Evolutionary conservation across 23 red algal genomes (phyloP), one percentile per base, ranked within the genome.

Genomic region (Chondrus crispus): DNA sequence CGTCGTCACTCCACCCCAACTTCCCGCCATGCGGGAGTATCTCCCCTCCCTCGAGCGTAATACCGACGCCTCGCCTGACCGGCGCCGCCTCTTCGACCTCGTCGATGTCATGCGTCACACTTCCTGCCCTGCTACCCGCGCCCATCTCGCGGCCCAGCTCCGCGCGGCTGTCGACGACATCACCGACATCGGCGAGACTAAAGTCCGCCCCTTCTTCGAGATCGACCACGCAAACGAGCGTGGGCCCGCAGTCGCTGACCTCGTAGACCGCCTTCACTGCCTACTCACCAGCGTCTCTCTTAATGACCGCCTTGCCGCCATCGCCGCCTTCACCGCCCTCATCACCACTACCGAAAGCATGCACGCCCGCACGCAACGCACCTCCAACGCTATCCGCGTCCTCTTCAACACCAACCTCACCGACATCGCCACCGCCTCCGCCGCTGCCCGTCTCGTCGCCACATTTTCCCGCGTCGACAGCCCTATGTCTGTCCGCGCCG

Each of bases 321-420:
- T 98, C 29, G 89, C 91, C 4, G 94, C 90, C 30, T 84, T 98
- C 16, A 71, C 82, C 46, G 96, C 81, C 20, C 63, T 98, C 3
- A 70, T 98, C 30, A 88, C 91, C 26, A 72, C 81, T 35, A 92
- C 93, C 30, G 96, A 98, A 80, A 72, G 68, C 8, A 96, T 96
- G 46, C 93, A 93, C 48, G 82, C 85, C 60, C 93, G 93, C 44
- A 88, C 95, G 5, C 96, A 98, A 71, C 93, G 96, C 26, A 87
- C 96, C 2, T 86, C 88, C 39, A 98, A 98, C 50, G 96, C 93
- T 20, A 81, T 98, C 40, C 96, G 96, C 6, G 74, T 89, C 22
- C 47, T 98, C 10, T 91, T 98, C 85, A 50, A 46, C 5, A 74
- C 81, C 43, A 57, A 40, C 32, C 47, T 74, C 50, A 70, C 81